phyloP scores from a whole-genome alignment of 306 rosid species.

The Quercus engelmannii region DNA sequence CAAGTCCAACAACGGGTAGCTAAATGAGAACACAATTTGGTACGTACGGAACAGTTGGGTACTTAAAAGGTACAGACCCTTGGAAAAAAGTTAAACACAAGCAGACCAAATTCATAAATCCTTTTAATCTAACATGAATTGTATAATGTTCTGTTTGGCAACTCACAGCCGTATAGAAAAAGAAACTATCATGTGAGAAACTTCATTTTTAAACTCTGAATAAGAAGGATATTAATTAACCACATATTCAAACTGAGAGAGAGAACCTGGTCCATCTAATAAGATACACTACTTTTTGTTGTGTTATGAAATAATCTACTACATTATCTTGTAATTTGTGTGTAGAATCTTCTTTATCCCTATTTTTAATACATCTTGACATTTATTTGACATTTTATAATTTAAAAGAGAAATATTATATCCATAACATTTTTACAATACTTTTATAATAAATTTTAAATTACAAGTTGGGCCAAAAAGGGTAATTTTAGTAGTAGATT shows the following conservation, averaged over 20 bases:
- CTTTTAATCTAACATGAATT: background rate
- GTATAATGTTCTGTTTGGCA: background rate
- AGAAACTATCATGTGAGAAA: background rate
- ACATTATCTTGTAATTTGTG: background rate
- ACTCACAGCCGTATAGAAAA: background rate
- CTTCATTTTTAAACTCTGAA: background rate
- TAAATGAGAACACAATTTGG: slow-evolving; percentile 1
- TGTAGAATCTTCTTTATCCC: background rate
- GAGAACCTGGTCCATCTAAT: background rate
- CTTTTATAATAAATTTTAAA: too few species aligned
- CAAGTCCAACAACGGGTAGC: background rate
- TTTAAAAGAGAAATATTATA: background rate
- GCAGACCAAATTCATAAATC: background rate
- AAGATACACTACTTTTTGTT: background rate
- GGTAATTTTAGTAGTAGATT: too few species aligned
- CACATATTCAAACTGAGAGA: too few species aligned
- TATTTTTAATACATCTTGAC: background rate
- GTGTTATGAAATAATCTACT: background rate
- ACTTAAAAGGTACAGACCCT: slow-evolving; percentile 35
- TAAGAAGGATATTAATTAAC: background rate
- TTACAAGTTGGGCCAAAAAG: too few species aligned
- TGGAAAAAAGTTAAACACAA: background rate
- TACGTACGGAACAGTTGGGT: slow-evolving; percentile 41
- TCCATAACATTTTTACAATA: too few species aligned
- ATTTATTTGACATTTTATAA: background rate